Base-by-base conservation (phyloP, 345 rosid species). In the Gossypium arboreum region DNA sequence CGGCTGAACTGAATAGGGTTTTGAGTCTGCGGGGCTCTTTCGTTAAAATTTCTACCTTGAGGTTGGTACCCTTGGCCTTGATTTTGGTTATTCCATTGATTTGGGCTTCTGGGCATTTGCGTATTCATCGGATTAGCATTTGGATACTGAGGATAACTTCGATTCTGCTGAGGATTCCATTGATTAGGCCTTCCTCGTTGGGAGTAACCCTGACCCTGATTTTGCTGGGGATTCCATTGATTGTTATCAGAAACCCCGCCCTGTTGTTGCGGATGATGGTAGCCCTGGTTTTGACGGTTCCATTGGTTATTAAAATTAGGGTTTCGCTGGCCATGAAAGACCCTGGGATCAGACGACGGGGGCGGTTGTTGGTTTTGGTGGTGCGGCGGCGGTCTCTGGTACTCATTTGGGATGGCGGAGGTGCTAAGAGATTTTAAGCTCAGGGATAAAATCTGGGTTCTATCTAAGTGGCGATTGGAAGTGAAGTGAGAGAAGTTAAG, bases 31-130 rank as follows among this genome's bases (percentile, higher is more conserved):
- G 77, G 34, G 8, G 16, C 15, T 82, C 79, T 78, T 69, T 78
- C 83, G 58, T 75, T 41, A 45, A 75, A 61, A 71, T 72, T 79
- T 71, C 71, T 47, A 59, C 74, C 56, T 75, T 73, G 86, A 55
- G 76, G 78, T 52, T 74, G 79, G 61, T 73, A 76, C 20, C 77
- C 77, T 18, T 69, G 86, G 73, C 75, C 75, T 22, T 72, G 86
- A 76, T 71, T 78, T 74, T 86, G 88, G 7, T 78, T 78, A 73
- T 73, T 80, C 86, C 82, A 71, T 65, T 73, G 84, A 54, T 81
- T 85, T 41, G 87, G 83, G 74, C 56, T 79, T 71, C 76, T 77
- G 78, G 58, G 54, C 61, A 25, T 65, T 77, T 60, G 76, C 48
- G 76, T 73, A 64, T 74, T 75, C 22, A 60, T 34, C 63, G 62